These are phyloP conservation scores for Aspergillus saccharolyticus DNA, from an alignment of 495 filamentous ascomycete species.

Conservation along the genomic window DNA sequence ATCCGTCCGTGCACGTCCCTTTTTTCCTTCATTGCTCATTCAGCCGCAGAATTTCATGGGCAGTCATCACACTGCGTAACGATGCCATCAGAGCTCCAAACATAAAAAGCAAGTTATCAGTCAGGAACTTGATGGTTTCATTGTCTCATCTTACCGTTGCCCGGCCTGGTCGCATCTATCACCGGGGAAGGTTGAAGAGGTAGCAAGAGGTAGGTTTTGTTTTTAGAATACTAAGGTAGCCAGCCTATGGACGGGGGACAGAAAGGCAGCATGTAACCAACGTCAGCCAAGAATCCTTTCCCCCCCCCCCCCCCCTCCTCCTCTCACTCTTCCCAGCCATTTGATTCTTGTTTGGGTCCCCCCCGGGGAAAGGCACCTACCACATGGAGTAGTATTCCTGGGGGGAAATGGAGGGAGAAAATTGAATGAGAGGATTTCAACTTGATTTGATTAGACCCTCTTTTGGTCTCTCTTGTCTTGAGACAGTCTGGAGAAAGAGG, in stretches of 20 bases:
- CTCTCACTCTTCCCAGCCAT: neutral
- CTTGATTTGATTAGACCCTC: neutral
- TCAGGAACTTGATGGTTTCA: too few species aligned
- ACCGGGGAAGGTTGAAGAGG: neutral
- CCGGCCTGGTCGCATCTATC: constrained; percentile 7
- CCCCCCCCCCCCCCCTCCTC: neutral
- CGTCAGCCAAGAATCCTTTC: constrained; percentile 29
- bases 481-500: neutral
- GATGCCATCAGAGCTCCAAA: too few species aligned
- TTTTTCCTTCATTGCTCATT: neutral
- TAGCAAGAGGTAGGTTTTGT: neutral
- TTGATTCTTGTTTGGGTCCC: neutral
- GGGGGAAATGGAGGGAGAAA: constrained; percentile 3
- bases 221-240: neutral
- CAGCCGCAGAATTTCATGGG: constrained; percentile 16
- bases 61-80: constrained; percentile 13
- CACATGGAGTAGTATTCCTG: constrained; percentile 7
- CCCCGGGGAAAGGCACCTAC: constrained; percentile 2
- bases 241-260: neutral
- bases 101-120: too few species aligned
- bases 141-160: constrained; percentile 26
- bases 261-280: constrained; percentile 7
- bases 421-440: neutral
- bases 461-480: neutral
- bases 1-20: too few species aligned